Evolutionary conservation across 2,329 filamentous ascomycete species (phyloP), one percentile per base, ranked within the genome.

Genomic region (Phoma herbarum): DNA sequence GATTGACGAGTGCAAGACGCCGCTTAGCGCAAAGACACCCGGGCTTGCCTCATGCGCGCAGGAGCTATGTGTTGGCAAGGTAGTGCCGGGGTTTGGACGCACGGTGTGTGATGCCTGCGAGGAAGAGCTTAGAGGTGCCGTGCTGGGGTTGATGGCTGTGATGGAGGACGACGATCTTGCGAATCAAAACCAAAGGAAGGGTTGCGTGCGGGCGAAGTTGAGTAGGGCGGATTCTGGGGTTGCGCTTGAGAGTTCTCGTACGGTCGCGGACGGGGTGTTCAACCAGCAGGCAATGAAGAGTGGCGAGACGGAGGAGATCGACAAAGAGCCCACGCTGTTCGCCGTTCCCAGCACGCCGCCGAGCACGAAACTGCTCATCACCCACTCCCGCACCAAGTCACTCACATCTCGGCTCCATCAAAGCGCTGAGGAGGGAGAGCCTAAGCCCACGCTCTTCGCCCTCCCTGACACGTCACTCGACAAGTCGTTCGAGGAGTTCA

Each of bases 11-110:
- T 3, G 26, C 0, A 1, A 25, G 10, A 39, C 44, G 10, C 56
- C 31, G 3, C 20, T 50, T 6, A 58, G 49, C 26, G 50, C 39
- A 4, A 49, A 50, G 11, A 58, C 56, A 23, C 49, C 56, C 5
- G 56, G 50, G 4, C 45, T 53, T 4, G 16, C 23, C 11, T 12
- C 10, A 1, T 58, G 56, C 20, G 29, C 18, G 11, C 23, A 26
- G 2, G 28, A 18, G 1, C 29, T 20, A 10, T 58, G 56, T 20
- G 10, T 0, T 10, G 11, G 2, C n/a, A 53, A 41, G 16, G 39
- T 50, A 4, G 18, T 53, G 0, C 49, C 50, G 5, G 39, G 44
- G 1, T 50, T 53, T n/a, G 56, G 50, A 20, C 45, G 18, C 11
- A 29, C 16, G 2, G 37, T 53, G 14, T 58, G 49, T 20, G 9